Conservation (phyloP, 371 early-diverging fungal species). For the Mucor sp. region DNA sequence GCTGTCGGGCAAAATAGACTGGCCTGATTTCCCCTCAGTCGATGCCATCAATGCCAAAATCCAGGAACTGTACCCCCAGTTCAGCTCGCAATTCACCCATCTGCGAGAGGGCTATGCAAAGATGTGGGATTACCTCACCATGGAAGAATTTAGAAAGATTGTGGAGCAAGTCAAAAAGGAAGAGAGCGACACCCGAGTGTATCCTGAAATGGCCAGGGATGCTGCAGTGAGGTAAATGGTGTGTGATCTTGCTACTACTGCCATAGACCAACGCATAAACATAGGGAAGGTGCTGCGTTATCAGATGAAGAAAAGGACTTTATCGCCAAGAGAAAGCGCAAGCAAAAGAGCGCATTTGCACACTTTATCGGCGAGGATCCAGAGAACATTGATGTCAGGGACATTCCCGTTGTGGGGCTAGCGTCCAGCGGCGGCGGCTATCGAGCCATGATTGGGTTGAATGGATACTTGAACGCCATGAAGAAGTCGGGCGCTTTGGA, state of each 20-base stretch:
- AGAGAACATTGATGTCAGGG: conserved; percentile 52
- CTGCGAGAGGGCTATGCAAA: conserved; percentile 32
- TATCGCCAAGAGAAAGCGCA: conserved; percentile 43
- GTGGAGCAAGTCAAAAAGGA: conserved; percentile 31
- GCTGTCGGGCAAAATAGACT: conserved; percentile 15
- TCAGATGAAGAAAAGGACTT: conserved; percentile 54
- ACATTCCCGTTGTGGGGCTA: conserved; percentile 66
- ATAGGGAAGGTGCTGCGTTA: conserved; percentile 35
- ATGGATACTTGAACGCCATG: conserved; percentile 62
- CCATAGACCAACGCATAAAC: not conserved
- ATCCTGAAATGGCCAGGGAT: conserved; percentile 37
- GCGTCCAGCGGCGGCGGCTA: conserved; percentile 77
- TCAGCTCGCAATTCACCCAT: conserved; percentile 24
- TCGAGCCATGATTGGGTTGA: conserved; percentile 70
- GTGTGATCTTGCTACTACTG: not conserved
- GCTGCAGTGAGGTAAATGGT: conserved; percentile 32
- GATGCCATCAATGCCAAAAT: conserved; percentile 29
- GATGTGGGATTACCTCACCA: conserved; percentile 38
- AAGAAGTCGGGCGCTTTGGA: conserved; percentile 59
- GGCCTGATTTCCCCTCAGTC: conserved; percentile 19
- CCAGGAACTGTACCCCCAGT: conserved; percentile 26
- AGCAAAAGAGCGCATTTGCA: conserved; percentile 61
- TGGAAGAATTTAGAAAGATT: conserved; percentile 41
- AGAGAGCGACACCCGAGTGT: conserved; percentile 6
- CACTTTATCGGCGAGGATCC: conserved; percentile 65